Base-by-base conservation (phyloP, 148 eudicot genomes). In the Beta vulgaris region DNA sequence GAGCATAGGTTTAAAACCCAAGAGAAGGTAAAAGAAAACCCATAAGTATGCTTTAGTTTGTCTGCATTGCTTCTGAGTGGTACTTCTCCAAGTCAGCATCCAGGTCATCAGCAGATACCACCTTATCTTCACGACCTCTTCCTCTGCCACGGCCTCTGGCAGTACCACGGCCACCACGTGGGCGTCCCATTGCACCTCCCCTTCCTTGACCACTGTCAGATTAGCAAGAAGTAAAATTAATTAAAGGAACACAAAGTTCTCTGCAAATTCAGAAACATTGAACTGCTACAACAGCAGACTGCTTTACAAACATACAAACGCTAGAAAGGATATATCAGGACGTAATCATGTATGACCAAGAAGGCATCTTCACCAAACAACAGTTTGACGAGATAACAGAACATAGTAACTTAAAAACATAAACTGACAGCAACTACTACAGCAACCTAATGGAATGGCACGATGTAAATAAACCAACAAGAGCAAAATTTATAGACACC, bases 21-120 rank as follows among this genome's bases (percentile, higher is more conserved):
- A 67, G 42, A 34, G 39, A 72, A 67, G 59, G 72, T 53, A 40
- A 74, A 54, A 29, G 26, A 43, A 51, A 46, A 79, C 65, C 65
- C 61, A 57, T 60, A 62, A 44, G 67, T 25, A 66, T 65, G 76
- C 68, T 65, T 82, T 78, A 83, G 71, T 84, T 85, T n/a, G 82
- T 84, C 82, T 90, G 85, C 96, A 88, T 91, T 48, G 89, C 87
- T 76, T 82, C 87, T 42, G 91, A 72, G 77, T 91, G 97, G 76
- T 93, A 93, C 76, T 93, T 93, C 77, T 90, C 98, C 77, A 93
- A 85, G 61, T 93, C 98, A 53, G 98, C 98, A 82, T 91, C 98
- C 77, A 93, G 88, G 73, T 91, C 98, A 59, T 93, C 95, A 13
- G 88, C 87, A 70, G 97, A 91, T 69, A 91, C 73, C 61, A 89